Base-by-base conservation (phyloP, 2,329 filamentous ascomycete genomes). In the Exophiala viscosa region DNA sequence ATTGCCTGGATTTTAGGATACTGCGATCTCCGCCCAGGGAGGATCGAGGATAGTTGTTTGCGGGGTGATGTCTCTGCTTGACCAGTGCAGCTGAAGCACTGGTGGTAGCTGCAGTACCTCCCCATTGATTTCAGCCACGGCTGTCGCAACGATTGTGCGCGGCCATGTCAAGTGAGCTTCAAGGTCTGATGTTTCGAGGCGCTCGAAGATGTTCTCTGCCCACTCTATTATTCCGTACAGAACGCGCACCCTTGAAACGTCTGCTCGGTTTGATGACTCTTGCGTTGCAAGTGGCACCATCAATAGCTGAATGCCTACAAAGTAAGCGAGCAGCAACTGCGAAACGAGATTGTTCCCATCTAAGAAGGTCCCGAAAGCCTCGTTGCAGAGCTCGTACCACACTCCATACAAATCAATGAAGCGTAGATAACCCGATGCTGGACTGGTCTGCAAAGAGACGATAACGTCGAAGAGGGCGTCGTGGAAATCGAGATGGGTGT, bases 241-340 rank as follows among this genome's bases (percentile, higher is more conserved):
- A 6, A 59, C 57, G 23, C 55, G 42, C 11, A 52, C 42, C 23
- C 50, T n/a, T 28, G 52, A 23, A 8, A 32, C 38, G 44, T 60
- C 42, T 33, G 52, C 40, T 7, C 59, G 59, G 2, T 65, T 58
- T 0, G 64, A 63, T 52, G 59, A 67, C 41, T 68, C 66, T 7
- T 62, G 60, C 20, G 61, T 57, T 2, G 66, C 54, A 5, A 76
- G 69, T 0, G 73, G 73, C 4, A 67, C 67, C 51, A 78, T 66
- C 5, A 77, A 63, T 1, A 73, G 65, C 46, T 77, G 72, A 0
- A 76, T 59, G 1, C 72, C 69, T n/a, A 78, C 68, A 58, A 76
- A 77, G 58, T 77, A 74, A 5, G 71, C 66, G 4, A 77, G 66
- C 4, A 78, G 62, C 3, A 77, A 69, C 23, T 72, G 72, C 1